Base-by-base conservation (phyloP, 192 early-diverging fungal species). In the Coemansia sp. region DNA sequence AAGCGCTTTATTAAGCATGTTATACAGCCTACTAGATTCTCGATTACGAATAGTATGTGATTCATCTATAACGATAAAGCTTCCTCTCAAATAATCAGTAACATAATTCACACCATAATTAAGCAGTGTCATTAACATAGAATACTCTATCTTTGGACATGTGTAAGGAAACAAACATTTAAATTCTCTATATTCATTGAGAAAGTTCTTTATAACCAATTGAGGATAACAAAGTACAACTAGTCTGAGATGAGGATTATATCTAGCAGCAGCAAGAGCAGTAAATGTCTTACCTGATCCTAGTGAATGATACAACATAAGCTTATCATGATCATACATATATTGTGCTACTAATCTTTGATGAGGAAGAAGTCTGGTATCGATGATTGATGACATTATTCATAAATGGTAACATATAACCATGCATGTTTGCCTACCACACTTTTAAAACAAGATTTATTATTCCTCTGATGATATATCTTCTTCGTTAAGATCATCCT, bases 251-350 rank as follows among this genome's bases (percentile, higher is more conserved):
- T 56, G 37, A 64, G 37, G 37, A 43, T 70, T 62, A n/a, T 64
- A 64, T 54, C 68, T 55, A 32, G 68, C 60, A 45, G 61, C 60
- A 45, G 68, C 68, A 56, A 70, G 68, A 64, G 68, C 51, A 70
- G 68, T 70, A 38, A 70, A 70, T 0, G 68, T 70, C 34, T 70
- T 70, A 32, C 68, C 68, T 18, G 68, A 70, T 15, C 68, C 68
- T 57, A 70, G 17, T 14, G 60, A 62, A 28, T 70, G 68, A 41
- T 64, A 70, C 4, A 64, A 9, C 4, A 70, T 15, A 2, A 70
- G 17, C 61, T 58, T 70, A 8, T 64, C 61, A 57, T 70, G 60
- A n/a, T 57, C 32, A 54, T 36, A 11, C 68, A 70, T 70, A 18
- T 64, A 70, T 37, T 70, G 9, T 17, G 68, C 60, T n/a, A 70